A percentile compares a stretch with the other conserved stretches of the same genome.
These are phyloP conservation scores for Solanum tacnaense DNA, from an alignment of 257 asterid species.

Conservation along the genomic window DNA sequence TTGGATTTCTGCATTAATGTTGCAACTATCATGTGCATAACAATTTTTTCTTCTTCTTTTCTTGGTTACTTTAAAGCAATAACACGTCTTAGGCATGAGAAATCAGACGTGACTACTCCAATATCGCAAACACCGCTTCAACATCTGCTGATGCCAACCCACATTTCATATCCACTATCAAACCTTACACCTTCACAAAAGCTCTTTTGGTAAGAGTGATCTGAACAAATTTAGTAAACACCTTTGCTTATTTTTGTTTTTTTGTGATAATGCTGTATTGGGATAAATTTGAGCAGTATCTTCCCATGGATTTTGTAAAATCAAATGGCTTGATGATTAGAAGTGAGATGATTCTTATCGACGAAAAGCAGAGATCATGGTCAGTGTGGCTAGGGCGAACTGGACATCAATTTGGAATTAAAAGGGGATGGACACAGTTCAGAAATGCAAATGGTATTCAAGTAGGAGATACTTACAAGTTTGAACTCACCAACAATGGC, in stretches of 20 bases:
- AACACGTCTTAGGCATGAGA: not conserved
- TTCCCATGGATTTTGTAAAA: not conserved
- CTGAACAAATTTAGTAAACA: not conserved
- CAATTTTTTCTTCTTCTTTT: not conserved
- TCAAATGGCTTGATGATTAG: not conserved
- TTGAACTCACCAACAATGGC: not conserved
- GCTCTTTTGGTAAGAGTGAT: not conserved
- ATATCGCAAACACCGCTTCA: not conserved
- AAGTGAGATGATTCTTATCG: not conserved
- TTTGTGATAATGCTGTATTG: not conserved
- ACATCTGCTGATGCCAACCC: not conserved
- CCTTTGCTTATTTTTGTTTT: not conserved
- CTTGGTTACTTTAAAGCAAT: not conserved
- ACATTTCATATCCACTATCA: not conserved
- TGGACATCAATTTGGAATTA: not conserved
- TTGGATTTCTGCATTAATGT: not conserved
- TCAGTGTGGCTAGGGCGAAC: not conserved
- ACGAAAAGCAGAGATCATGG: not conserved
- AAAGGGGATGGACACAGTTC: not conserved
- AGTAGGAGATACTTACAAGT: not conserved
- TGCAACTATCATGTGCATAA: not conserved
- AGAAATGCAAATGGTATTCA: not conserved
- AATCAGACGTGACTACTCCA: not conserved
- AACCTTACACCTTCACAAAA: not conserved
- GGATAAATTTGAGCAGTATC: not conserved